A percentile compares a stretch with the other conserved stretches of the same genome.
Evolutionary conservation across 345 rosid species (phyloP).

Genomic region (Boechera divaricarpa): DNA sequence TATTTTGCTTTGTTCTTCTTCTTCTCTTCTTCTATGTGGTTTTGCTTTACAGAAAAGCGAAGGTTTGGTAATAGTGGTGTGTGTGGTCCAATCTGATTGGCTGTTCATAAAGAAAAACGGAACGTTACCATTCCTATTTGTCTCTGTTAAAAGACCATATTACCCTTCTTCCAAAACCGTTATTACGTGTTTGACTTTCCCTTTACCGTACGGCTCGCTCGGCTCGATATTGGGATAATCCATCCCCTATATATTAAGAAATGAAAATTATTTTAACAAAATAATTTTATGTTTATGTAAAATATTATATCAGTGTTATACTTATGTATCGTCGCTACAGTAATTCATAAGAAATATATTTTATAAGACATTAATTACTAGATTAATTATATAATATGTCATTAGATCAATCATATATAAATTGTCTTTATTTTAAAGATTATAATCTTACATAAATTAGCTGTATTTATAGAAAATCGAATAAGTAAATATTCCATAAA

Average conservation of each 20-base stretch:
- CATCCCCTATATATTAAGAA: too few relatives aligned
- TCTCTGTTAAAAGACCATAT: not conserved
- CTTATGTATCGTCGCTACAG: rapidly evolving
- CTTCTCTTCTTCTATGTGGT: constrained; percentile 7
- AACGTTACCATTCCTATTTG: not conserved
- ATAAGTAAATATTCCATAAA: too few relatives aligned
- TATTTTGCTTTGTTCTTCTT: constrained; percentile 4
- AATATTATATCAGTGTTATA: too few relatives aligned
- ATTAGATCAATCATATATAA: too few relatives aligned
- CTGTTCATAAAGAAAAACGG: constrained; percentile 31
- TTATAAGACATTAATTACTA: too few relatives aligned
- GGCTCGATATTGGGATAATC: constrained; percentile 9
- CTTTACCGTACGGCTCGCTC: constrained; percentile 31
- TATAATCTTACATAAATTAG: too few relatives aligned
- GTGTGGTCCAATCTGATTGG: constrained; percentile 34
- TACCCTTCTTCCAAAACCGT: constrained; percentile 9
- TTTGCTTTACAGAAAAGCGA: constrained; percentile 40
- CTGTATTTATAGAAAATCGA: too few relatives aligned
- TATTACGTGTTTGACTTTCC: constrained; percentile 38
- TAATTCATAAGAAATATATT: too few relatives aligned
- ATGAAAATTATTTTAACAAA: too few relatives aligned
- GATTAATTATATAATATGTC: too few relatives aligned
- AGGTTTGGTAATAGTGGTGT: constrained; percentile 39
- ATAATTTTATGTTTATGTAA: too few relatives aligned
- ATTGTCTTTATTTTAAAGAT: too few relatives aligned